phyloP scores from a whole-genome alignment of 306 rosid genomes.

The Fragaria iinumae region DNA sequence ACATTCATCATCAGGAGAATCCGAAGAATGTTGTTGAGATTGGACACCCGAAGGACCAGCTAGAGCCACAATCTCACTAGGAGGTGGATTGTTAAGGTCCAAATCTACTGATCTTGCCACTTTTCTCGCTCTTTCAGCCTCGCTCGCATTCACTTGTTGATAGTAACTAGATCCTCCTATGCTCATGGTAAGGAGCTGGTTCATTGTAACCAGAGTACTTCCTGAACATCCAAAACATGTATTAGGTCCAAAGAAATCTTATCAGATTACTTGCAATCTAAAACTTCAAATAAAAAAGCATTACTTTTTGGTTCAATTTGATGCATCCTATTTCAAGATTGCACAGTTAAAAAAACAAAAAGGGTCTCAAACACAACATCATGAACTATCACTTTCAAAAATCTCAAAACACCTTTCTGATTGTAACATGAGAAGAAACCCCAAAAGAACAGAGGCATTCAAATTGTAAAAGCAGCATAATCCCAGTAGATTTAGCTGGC shows the following conservation, averaged over 20 bases:
- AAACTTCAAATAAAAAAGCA: background rate
- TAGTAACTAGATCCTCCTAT: background rate
- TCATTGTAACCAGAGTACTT: background rate
- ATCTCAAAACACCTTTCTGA: background rate
- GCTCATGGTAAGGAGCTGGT: slow-evolving; percentile 17
- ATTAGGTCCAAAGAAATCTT: background rate
- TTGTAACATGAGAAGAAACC: background rate
- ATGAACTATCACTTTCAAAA: background rate
- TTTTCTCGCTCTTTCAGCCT: background rate
- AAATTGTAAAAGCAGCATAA: background rate
- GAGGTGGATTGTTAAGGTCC: slow-evolving; percentile 28
- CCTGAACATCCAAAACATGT: background rate
- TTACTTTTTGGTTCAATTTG: background rate
- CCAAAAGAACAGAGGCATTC: background rate
- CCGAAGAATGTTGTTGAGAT: slow-evolving; percentile 11
- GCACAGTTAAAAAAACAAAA: background rate
- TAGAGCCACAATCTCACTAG: slow-evolving; percentile 4
- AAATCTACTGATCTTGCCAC: background rate
- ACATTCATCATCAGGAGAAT: slow-evolving; percentile 14
- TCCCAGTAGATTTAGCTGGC: background rate
- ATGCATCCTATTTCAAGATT: background rate
- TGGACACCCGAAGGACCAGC: background rate
- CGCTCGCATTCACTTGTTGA: slow-evolving; percentile 2
- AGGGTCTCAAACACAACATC: background rate
- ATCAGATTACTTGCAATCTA: background rate